Conservation (phyloP, 2,329 filamentous ascomycete species). For the Aspergillus viridinutans region DNA sequence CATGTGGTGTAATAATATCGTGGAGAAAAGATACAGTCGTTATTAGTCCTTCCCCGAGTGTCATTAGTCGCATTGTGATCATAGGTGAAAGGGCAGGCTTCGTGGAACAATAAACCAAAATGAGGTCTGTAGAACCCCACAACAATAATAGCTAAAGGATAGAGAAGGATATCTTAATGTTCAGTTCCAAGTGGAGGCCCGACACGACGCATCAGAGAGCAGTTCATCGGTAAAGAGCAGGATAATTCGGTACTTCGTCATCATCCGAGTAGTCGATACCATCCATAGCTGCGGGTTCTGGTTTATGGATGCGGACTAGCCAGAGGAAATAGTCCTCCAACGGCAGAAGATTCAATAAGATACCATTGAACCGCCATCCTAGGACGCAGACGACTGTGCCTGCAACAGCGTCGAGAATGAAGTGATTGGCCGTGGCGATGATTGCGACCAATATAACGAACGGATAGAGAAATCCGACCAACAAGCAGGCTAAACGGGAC, state of each 20-base stretch:
- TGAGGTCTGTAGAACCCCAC: neutral
- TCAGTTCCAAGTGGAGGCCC: neutral
- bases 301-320: slow-evolving; percentile 62
- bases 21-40: neutral
- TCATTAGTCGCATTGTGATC: neutral
- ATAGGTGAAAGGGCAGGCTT: neutral
- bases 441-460: slow-evolving; percentile 63
- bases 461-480: slow-evolving; percentile 60
- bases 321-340: slow-evolving; percentile 67
- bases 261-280: slow-evolving; percentile 16
- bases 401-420: slow-evolving; percentile 67
- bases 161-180: neutral
- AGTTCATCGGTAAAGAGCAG: slow-evolving; percentile 9
- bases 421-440: slow-evolving; percentile 68
- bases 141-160: neutral
- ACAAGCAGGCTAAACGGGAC: slow-evolving; percentile 48
- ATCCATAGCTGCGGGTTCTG: slow-evolving; percentile 30
- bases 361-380: slow-evolving; percentile 55
- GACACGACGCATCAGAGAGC: neutral
- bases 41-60: neutral
- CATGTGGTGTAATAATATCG: neutral
- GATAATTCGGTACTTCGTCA: slow-evolving; percentile 13
- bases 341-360: slow-evolving; percentile 60
- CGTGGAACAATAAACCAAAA: neutral
- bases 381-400: slow-evolving; percentile 62